Evolutionary conservation across 208 protist species (phyloP).

Genomic region (Leishmania aethiopica): DNA sequence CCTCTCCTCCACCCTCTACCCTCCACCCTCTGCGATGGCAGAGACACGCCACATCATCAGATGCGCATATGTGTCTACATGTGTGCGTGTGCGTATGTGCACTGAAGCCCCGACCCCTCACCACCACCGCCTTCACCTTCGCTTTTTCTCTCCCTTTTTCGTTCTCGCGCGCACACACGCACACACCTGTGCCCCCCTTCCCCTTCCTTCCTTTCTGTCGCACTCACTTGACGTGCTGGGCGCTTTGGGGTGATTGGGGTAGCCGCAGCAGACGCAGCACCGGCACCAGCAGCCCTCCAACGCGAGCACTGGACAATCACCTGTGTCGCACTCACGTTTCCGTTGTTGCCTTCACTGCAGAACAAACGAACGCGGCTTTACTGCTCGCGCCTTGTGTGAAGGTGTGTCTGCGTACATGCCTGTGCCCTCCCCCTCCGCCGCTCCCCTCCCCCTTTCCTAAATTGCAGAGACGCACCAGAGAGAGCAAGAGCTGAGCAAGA

Average conservation of each 20-base stretch:
- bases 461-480: neutral
- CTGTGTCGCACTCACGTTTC: neutral
- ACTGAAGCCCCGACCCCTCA: neutral
- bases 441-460: neutral
- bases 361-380: neutral
- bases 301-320: neutral
- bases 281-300: neutral
- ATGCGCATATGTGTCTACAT: neutral
- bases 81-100: neutral
- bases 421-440: neutral
- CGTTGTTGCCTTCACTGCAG: neutral
- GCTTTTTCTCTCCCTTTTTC: neutral
- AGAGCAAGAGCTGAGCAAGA: neutral
- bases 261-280: neutral
- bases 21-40: neutral
- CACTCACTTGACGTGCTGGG: neutral
- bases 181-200: neutral
- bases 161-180: neutral
- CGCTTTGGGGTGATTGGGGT: neutral
- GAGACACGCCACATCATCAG: neutral
- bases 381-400: neutral
- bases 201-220: neutral
- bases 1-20: neutral
- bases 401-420: neutral
- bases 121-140: neutral